Evolutionary conservation across 441 rosid genomes (phyloP).

Genomic region (Populus hybrid): DNA sequence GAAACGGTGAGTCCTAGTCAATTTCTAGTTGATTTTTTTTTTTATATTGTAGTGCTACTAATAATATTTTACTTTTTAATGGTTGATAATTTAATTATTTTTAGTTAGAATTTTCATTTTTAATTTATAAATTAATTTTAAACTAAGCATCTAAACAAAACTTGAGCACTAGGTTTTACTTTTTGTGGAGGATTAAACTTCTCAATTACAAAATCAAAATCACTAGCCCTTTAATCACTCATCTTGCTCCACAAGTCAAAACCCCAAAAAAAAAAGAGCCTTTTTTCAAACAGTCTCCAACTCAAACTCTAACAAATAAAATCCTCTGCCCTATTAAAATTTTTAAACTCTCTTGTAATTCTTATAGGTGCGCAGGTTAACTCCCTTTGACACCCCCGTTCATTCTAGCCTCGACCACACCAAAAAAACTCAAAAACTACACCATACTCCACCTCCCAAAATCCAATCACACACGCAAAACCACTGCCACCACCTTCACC

Average conservation of each 20-base stretch:
- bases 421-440: not conserved
- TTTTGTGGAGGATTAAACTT: not conserved
- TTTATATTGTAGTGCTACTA: not conserved
- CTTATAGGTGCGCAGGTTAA: not conserved
- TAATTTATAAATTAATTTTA: not conserved
- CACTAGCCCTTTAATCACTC: not conserved
- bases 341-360: not conserved
- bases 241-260: not conserved
- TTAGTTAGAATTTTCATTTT: not conserved
- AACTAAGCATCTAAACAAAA: not conserved
- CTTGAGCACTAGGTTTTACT: not conserved
- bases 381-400: not conserved
- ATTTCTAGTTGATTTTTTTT: not conserved
- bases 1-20: not conserved
- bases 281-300: no score
- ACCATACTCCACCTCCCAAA: not conserved
- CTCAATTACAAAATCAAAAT: not conserved
- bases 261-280: no score
- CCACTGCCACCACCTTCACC: not conserved
- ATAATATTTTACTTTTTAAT: no score
- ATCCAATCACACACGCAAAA: not conserved
- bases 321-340: no score
- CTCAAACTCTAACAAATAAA: no score
- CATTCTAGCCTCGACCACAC: conserved; percentile 6
- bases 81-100: not conserved